Evolutionary conservation across 495 filamentous ascomycete species (phyloP).

Genomic region (Cryomyces minteri): DNA sequence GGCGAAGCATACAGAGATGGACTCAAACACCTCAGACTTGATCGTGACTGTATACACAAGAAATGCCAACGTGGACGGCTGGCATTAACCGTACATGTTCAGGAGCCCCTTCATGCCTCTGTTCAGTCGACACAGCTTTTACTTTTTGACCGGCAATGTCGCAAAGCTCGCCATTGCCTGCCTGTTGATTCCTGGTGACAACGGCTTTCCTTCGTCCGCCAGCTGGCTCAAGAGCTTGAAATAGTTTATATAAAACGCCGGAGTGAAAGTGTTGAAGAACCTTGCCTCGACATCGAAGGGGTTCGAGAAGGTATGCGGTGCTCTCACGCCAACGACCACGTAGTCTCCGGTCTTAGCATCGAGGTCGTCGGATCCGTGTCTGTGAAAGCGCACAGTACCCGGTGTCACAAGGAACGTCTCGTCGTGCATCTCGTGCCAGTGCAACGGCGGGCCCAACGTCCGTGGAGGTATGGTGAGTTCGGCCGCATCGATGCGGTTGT

Average conservation of each 20-base stretch:
- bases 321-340: conserved; percentile 30
- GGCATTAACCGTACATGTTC: too few relatives aligned
- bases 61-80: too few relatives aligned
- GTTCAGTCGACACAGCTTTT: background rate
- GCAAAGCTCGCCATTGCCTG: conserved; percentile 26
- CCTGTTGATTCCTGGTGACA: conserved; percentile 21
- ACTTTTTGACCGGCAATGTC: conserved; percentile 14
- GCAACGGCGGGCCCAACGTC: conserved; percentile 25
- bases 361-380: conserved; percentile 23
- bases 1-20: too few relatives aligned
- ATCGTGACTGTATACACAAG: too few relatives aligned
- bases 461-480: conserved; percentile 26
- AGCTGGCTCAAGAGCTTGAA: conserved; percentile 25
- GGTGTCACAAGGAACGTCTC: conserved; percentile 34
- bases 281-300: conserved; percentile 31
- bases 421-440: conserved; percentile 35
- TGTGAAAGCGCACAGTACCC: conserved; percentile 26
- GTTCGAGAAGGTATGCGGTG: conserved; percentile 35
- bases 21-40: too few relatives aligned
- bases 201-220: conserved; percentile 14
- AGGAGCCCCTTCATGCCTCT: too few relatives aligned
- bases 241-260: conserved; percentile 31
- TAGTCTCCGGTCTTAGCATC: conserved; percentile 30
- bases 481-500: conserved; percentile 30
- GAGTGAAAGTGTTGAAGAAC: conserved; percentile 38